phyloP scores from a whole-genome alignment of 106 monocot genomes.

The Dendrobium huoshanense region DNA sequence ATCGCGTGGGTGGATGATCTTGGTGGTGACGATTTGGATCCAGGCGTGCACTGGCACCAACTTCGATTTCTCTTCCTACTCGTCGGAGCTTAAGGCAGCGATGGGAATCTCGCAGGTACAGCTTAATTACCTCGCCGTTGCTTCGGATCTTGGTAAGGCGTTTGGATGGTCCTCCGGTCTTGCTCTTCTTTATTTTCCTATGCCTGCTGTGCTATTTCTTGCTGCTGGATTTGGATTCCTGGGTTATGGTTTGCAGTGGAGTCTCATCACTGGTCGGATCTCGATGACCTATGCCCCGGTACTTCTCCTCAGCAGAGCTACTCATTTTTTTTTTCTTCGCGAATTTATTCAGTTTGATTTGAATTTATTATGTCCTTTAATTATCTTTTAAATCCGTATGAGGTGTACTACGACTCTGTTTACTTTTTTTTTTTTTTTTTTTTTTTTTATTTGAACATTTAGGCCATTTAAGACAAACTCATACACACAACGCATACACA shows the following conservation, averaged over 20 bases:
- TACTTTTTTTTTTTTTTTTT: no score
- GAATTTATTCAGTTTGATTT: no score
- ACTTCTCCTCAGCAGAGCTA: not conserved
- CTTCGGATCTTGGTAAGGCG: slow-evolving; percentile 73
- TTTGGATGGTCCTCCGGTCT: slow-evolving; percentile 77
- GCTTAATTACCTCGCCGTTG: slow-evolving; percentile 72
- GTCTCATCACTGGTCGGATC: slow-evolving; percentile 36
- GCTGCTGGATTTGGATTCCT: slow-evolving; percentile 47
- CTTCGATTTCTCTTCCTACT: slow-evolving; percentile 81
- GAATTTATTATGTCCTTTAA: no score
- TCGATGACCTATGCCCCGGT: slow-evolving; percentile 50
- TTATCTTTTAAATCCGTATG: no score
- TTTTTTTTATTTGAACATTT: no score
- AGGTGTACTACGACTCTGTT: no score
- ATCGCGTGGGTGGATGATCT: slow-evolving; percentile 39
- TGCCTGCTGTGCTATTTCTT: slow-evolving; percentile 47
- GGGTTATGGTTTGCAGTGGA: slow-evolving; percentile 56
- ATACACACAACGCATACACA: no score
- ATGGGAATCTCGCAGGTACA: slow-evolving; percentile 67
- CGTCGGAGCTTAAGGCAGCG: slow-evolving; percentile 50
- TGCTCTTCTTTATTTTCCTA: slow-evolving; percentile 46
- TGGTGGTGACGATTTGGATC: slow-evolving; percentile 64
- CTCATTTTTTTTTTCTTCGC: no score
- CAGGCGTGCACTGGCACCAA: slow-evolving; percentile 86
- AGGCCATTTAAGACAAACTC: no score